phyloP scores from a whole-genome alignment of 1,284 basidiomycete genomes.

The Boletus smithii region DNA sequence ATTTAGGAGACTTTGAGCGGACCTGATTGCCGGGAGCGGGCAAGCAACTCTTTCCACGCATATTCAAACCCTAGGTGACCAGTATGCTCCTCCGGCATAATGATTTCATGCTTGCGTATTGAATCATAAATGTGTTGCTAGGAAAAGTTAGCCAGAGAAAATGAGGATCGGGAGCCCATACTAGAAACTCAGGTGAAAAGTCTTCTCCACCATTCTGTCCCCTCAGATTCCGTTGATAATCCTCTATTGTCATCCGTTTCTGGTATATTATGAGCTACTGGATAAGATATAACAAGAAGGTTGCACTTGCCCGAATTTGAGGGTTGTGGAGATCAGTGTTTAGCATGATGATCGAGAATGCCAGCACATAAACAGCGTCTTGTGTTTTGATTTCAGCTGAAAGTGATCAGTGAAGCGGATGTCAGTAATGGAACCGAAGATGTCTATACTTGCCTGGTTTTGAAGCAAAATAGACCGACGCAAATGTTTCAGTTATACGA shows the following conservation, averaged over 20 bases:
- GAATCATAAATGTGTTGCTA: constrained; percentile 90
- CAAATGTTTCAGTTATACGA: constrained; percentile 94
- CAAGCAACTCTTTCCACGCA: constrained; percentile 94
- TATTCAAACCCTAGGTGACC: constrained; percentile 98
- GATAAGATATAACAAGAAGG: neutral
- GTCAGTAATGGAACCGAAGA: constrained; percentile 7
- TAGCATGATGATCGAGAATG: constrained; percentile 97
- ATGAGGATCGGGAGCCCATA: constrained; percentile 37
- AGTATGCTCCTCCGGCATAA: constrained; percentile 97
- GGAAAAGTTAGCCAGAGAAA: constrained; percentile 8
- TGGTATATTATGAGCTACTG: constrained; percentile 33
- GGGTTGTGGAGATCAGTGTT: constrained; percentile 98
- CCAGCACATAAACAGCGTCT: constrained; percentile 92
- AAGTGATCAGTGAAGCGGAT: constrained; percentile 3
- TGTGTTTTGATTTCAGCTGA: constrained; percentile 84
- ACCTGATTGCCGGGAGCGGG: constrained; percentile 81
- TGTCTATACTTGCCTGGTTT: constrained; percentile 55
- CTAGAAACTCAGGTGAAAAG: constrained; percentile 85
- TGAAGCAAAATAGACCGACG: constrained; percentile 85
- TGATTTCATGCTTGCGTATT: constrained; percentile 91
- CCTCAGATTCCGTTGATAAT: constrained; percentile 89
- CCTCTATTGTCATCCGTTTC: constrained; percentile 96
- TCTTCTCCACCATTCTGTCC: constrained; percentile 89
- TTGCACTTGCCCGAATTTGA: constrained; percentile 74
- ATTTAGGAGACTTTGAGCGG: constrained; percentile 20